A percentile compares a stretch with the other conserved stretches of the same genome.
These are phyloP conservation scores for Eimeria tenella DNA, from an alignment of 169 alveolate genomes.

Conservation along the genomic window DNA sequence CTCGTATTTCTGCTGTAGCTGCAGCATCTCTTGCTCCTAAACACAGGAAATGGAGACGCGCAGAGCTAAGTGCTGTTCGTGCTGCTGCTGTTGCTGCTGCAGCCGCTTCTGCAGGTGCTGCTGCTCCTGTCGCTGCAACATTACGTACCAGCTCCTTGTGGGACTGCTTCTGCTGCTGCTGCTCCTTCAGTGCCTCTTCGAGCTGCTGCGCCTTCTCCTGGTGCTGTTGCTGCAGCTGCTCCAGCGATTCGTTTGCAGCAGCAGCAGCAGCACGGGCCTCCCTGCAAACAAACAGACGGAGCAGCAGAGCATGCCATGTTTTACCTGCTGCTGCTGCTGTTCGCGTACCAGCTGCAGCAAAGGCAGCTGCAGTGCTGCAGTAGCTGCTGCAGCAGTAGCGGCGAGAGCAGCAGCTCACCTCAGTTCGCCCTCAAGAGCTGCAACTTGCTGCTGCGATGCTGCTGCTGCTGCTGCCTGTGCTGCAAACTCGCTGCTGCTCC, in stretches of 20 bases:
- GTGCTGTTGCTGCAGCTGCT: conserved; percentile 3
- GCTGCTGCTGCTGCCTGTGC: conserved; percentile 32
- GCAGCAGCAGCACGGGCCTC: conserved; percentile 18
- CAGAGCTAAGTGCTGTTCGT: background rate
- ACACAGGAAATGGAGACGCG: background rate
- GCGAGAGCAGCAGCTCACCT: conserved; percentile 3
- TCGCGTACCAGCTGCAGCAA: background rate
- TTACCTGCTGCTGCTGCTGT: background rate
- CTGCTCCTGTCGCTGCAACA: background rate
- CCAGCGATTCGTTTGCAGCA: conserved; percentile 3
- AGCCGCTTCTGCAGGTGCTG: no score
- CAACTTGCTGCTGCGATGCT: conserved; percentile 22
- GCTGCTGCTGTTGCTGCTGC: no score
- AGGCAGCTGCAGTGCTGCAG: conserved; percentile 21
- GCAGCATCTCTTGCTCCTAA: background rate
- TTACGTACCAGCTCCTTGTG: background rate
- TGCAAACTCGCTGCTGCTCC: conserved; percentile 26
- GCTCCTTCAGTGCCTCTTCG: background rate
- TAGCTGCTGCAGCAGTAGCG: conserved; percentile 21
- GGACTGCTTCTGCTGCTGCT: background rate
- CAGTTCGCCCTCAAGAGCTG: conserved; percentile 25
- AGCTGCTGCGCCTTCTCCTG: conserved; percentile 12
- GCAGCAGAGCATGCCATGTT: background rate
- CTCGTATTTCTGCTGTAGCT: background rate
- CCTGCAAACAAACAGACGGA: background rate